phyloP scores from a whole-genome alignment of 106 monocot species.

The Phalaenopsis aphrodite region DNA sequence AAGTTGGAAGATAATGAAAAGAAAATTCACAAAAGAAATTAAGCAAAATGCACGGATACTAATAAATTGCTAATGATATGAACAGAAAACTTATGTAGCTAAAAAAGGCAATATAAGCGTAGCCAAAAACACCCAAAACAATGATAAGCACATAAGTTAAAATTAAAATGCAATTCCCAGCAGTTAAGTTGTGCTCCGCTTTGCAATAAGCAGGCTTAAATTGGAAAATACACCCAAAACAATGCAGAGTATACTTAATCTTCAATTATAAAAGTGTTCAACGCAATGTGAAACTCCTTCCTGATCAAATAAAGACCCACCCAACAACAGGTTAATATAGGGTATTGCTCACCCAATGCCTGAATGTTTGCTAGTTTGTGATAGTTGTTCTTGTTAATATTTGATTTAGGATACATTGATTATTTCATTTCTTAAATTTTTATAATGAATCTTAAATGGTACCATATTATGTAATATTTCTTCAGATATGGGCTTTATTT shows the following conservation, averaged over 20 bases:
- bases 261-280: too few relatives aligned
- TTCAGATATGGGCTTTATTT: neutral
- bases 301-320: too few relatives aligned
- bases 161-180: neutral
- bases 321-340: neutral
- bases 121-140: too few relatives aligned
- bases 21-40: neutral
- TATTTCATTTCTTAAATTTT: neutral
- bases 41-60: neutral
- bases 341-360: neutral
- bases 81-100: neutral
- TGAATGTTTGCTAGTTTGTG: neutral
- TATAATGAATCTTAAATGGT: neutral
- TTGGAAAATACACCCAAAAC: neutral
- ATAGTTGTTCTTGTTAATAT: neutral
- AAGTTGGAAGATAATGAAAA: neutral
- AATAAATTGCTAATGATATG: neutral
- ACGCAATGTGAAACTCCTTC: too few relatives aligned
- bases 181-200: neutral
- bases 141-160: too few relatives aligned
- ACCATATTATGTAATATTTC: neutral
- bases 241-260: neutral
- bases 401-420: neutral
- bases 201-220: neutral
- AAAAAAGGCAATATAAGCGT: neutral